These are phyloP conservation scores for Abelmoschus esculentus DNA, from an alignment of 345 rosid species.

Conservation along the genomic window DNA sequence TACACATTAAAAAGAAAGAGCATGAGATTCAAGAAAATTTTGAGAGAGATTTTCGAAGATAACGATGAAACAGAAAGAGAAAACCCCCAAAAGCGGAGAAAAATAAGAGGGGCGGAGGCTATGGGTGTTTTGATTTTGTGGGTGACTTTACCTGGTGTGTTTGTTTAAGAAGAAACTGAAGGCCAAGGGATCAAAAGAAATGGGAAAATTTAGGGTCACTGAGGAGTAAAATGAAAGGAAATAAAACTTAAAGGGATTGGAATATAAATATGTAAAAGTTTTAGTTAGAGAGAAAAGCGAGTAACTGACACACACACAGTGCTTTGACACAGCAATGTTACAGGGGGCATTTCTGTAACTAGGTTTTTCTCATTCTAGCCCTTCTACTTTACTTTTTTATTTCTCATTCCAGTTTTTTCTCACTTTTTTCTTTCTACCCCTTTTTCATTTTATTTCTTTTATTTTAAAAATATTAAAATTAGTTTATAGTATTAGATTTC, in stretches of 20 bases:
- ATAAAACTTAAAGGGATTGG: neutral
- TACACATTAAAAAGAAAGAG: conserved; percentile 31
- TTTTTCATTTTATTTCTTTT: neutral
- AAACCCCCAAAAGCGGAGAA: conserved; percentile 25
- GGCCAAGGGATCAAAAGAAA: too few relatives aligned
- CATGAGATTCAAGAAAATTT: conserved; percentile 9
- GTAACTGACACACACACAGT: too few relatives aligned
- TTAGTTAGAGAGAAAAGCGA: neutral
- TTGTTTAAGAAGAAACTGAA: neutral
- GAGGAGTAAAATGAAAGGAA: neutral
- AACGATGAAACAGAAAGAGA: neutral
- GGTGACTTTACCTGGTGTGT: conserved; percentile 1
- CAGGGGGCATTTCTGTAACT: too few relatives aligned
- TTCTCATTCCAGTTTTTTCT: too few relatives aligned
- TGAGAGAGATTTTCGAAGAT: conserved; percentile 1
- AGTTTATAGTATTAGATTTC: too few relatives aligned
- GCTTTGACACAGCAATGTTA: too few relatives aligned
- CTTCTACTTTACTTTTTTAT: too few relatives aligned
- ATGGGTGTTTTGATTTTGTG: neutral
- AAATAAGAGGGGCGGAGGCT: neutral
- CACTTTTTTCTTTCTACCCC: neutral
- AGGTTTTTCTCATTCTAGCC: too few relatives aligned
- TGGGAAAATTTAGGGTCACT: neutral
- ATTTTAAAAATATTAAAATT: too few relatives aligned
- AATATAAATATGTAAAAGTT: neutral